Conservation (phyloP, 257 asterid genomes). For the Agastache rugosa region DNA sequence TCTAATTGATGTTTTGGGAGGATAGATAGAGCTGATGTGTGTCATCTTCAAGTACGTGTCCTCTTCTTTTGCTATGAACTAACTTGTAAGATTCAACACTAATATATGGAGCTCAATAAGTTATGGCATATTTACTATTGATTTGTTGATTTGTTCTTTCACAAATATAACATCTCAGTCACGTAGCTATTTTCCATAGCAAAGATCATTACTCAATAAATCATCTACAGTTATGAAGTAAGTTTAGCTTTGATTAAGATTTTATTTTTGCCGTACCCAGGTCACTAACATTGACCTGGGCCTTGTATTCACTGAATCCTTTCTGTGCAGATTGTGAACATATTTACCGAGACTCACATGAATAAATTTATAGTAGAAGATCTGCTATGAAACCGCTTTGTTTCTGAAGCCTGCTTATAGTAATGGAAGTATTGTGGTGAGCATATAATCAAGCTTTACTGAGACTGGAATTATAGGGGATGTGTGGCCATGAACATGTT, state of each 20-base stretch:
- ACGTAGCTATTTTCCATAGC: neutral
- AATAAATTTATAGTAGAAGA: constrained; percentile 47
- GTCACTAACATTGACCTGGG: constrained; percentile 51
- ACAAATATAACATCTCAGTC: too few relatives aligned
- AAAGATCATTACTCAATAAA: constrained; percentile 8
- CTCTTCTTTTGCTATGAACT: constrained; percentile 9
- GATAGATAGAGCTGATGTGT: constrained; percentile 33
- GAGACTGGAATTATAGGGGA: constrained; percentile 4
- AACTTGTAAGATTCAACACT: constrained; percentile 21
- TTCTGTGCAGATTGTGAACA: constrained; percentile 75
- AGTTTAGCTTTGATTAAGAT: neutral
- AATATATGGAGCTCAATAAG: constrained; percentile 18
- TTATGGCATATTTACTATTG: constrained; percentile 33
- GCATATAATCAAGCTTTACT: constrained; percentile 41
- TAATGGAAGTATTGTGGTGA: constrained; percentile 47
- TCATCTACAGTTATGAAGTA: constrained; percentile 1
- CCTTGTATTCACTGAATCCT: constrained; percentile 55
- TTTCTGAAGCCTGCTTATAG: constrained; percentile 42
- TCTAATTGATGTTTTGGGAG: constrained; percentile 37
- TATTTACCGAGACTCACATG: constrained; percentile 53
- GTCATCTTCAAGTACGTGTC: constrained; percentile 7
- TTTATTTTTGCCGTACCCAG: constrained; percentile 38
- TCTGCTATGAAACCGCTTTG: constrained; percentile 44
- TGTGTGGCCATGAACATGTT: neutral
- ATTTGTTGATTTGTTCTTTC: neutral